phyloP scores from a whole-genome alignment of 306 rosid genomes.

The cucumber (Cucumis sativus) region Cucumber_9930_V3 NC_026658.2:8193501-8194000 shows the following conservation, averaged over 20 bases:
- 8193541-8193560: conserved; percentile 50
- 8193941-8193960: conserved; percentile 74
- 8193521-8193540: conserved; percentile 80
- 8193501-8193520: conserved; percentile 83
- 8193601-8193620: conserved; percentile 84
- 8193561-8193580: conserved; percentile 69
- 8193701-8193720: conserved; percentile 75
- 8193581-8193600: conserved; percentile 88
- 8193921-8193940: conserved; percentile 56
- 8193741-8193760: conserved; percentile 85
- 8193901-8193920: conserved; percentile 56
- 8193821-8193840: conserved; percentile 64
- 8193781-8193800: conserved; percentile 67
- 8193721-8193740: conserved; percentile 88
- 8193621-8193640: conserved; percentile 76
- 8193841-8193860: conserved; percentile 53
- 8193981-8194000: conserved; percentile 54
- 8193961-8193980: conserved; percentile 73
- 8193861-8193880: conserved; percentile 91
- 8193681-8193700: conserved; percentile 87
- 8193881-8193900: conserved; percentile 60
- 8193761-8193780: conserved; percentile 57
- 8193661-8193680: conserved; percentile 87
- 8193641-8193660: conserved; percentile 79
- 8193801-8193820: conserved; percentile 71